phyloP scores from a whole-genome alignment of 441 rosid genomes.

The Macaranga tanarius region DNA sequence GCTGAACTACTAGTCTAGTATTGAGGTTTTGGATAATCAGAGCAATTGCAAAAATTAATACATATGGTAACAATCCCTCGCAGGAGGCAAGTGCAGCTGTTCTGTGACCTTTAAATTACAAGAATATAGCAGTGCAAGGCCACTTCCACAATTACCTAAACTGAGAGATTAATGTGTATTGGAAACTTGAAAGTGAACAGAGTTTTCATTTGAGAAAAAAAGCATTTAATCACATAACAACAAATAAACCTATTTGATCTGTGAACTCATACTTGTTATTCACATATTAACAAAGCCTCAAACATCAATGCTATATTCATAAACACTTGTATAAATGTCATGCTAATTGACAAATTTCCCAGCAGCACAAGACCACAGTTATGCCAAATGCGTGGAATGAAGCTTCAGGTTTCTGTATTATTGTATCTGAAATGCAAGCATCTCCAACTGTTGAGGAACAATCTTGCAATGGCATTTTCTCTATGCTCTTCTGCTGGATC shows the following conservation, averaged over 20 bases:
- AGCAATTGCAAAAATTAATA: too few species aligned
- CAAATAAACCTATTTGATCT: background rate
- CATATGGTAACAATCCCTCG: too few species aligned
- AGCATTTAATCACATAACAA: background rate
- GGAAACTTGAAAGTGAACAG: background rate
- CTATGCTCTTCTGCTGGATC: slow-evolving; percentile 9
- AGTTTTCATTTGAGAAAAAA: background rate
- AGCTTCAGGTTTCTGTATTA: background rate
- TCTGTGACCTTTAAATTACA: background rate
- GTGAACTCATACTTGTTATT: slow-evolving; percentile 10
- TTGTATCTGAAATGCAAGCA: background rate
- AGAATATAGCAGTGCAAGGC: background rate
- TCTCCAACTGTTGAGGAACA: slow-evolving; percentile 4
- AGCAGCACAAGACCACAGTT: background rate
- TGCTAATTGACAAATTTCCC: background rate
- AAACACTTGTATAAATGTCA: background rate
- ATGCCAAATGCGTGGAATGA: background rate
- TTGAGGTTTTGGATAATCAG: too few species aligned
- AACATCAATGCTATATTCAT: background rate
- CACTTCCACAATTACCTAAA: background rate
- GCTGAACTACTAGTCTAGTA: too few species aligned
- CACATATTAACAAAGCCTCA: slow-evolving; percentile 15
- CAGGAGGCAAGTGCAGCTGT: background rate
- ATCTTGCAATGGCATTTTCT: slow-evolving; percentile 7
- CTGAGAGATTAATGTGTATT: background rate